Conservation (phyloP, 116 monocot genomes). For the Phalaenopsis hybrid region DNA sequence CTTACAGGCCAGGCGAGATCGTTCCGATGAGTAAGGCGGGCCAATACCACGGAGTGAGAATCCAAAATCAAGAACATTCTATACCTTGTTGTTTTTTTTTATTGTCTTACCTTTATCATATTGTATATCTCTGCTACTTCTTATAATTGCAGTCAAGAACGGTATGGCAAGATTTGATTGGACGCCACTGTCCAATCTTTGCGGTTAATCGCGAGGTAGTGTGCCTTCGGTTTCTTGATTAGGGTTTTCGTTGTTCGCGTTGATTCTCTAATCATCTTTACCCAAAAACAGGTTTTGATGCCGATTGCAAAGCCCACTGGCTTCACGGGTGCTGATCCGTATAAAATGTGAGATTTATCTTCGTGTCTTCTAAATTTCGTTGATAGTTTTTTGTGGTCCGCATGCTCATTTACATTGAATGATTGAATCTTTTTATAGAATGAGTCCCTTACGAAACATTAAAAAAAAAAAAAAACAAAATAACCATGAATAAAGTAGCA, state of each 20-base stretch:
- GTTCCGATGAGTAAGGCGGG: constrained; percentile 77
- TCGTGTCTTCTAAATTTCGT: background rate
- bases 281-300: constrained; percentile 55
- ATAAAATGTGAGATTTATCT: constrained; percentile 59
- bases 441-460: too few relatives aligned
- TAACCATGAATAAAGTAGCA: too few relatives aligned
- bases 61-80: background rate
- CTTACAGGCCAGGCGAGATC: constrained; percentile 90
- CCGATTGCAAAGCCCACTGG: constrained; percentile 74
- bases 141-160: constrained; percentile 53
- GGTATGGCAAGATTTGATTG: constrained; percentile 61
- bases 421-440: too few relatives aligned
- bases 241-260: constrained; percentile 9
- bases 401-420: background rate
- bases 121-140: background rate
- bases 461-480: too few relatives aligned
- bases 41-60: constrained; percentile 83
- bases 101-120: background rate
- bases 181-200: constrained; percentile 63
- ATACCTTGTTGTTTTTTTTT: background rate
- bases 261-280: background rate
- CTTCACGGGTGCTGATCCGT: constrained; percentile 92
- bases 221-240: background rate
- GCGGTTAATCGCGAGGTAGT: constrained; percentile 66
- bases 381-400: background rate